These are phyloP conservation scores for Cyberlindnera sargentensis DNA, from an alignment of 805 yeast species.

Conservation along the genomic window DNA sequence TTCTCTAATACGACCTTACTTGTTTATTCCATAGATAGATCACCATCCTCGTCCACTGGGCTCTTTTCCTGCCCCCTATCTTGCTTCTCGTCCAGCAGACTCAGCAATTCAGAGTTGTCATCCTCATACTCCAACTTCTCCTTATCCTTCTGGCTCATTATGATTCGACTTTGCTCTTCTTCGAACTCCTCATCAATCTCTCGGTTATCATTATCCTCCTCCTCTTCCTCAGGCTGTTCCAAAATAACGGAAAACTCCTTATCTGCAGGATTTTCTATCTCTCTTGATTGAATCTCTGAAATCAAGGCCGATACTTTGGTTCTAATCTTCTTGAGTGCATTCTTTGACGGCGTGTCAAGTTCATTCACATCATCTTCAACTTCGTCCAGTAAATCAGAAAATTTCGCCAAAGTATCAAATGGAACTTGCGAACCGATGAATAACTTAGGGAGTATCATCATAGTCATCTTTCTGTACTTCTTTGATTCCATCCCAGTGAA, in stretches of 20 bases:
- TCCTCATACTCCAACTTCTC: slow-evolving; percentile 1
- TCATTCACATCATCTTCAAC: slow-evolving; percentile 24
- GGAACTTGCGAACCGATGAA: slow-evolving; percentile 30
- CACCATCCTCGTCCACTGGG: slow-evolving; percentile 14
- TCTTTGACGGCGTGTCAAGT: slow-evolving; percentile 28
- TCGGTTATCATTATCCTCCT: slow-evolving; percentile 12
- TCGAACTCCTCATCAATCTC: slow-evolving; percentile 20
- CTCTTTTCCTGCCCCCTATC: not conserved
- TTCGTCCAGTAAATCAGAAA: slow-evolving; percentile 24
- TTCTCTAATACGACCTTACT: not conserved
- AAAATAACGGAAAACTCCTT: slow-evolving; percentile 22
- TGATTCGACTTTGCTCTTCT: slow-evolving; percentile 12
- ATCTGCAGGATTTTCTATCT: slow-evolving; percentile 15
- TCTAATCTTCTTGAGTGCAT: slow-evolving; percentile 28
- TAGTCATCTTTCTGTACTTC: slow-evolving; percentile 46
- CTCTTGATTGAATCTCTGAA: slow-evolving; percentile 16
- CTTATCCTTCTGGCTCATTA: slow-evolving; percentile 1
- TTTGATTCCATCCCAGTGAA: slow-evolving; percentile 39
- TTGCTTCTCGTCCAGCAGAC: not conserved
- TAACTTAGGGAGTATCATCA: slow-evolving; percentile 44
- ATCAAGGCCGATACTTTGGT: slow-evolving; percentile 15
- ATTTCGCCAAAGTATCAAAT: slow-evolving; percentile 20
- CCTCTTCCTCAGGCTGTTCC: slow-evolving; percentile 18
- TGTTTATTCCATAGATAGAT: slow-evolving; percentile 16
- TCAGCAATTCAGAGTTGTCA: slow-evolving; percentile 2